Percentiles rank a stretch among this genome's conserved stretches.
phyloP scores from a whole-genome alignment of 441 rosid genomes.

The Mallotus repandus region DNA sequence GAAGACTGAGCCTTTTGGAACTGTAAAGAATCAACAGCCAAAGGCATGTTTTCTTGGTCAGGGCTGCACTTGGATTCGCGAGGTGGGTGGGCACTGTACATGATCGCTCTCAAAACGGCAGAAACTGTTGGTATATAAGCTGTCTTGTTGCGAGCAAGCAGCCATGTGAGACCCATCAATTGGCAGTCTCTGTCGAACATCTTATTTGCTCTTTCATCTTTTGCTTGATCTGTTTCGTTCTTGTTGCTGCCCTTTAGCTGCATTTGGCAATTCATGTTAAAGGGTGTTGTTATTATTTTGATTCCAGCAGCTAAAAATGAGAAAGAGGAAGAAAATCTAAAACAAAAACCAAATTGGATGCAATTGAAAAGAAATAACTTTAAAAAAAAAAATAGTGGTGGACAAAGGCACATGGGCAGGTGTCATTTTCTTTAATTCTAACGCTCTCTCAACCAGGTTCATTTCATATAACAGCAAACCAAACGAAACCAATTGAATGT shows the following conservation, averaged over 20 bases:
- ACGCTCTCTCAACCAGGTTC: slow-evolving; percentile 7
- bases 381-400: background rate
- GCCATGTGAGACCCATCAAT: slow-evolving; percentile 99
- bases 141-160: slow-evolving; percentile 90
- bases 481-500: background rate
- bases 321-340: slow-evolving; percentile 8
- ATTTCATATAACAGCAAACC: slow-evolving; percentile 28
- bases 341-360: slow-evolving; percentile 28
- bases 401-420: slow-evolving; percentile 24
- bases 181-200: slow-evolving; percentile 95
- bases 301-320: background rate
- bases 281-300: background rate
- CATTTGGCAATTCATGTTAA: background rate
- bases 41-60: slow-evolving; percentile 99
- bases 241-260: slow-evolving; percentile 73
- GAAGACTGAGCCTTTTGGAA: slow-evolving; percentile 47
- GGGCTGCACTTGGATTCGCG: slow-evolving; percentile 85
- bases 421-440: slow-evolving; percentile 16
- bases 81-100: slow-evolving; percentile 84
- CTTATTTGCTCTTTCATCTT: slow-evolving; percentile 64
- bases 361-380: slow-evolving; percentile 28
- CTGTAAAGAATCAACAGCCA: slow-evolving; percentile 98
- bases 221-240: slow-evolving; percentile 32
- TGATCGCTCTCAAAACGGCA: slow-evolving; percentile 86
- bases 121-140: slow-evolving; percentile 98